Percentiles rank a stretch among this genome's conserved stretches.
phyloP scores from a whole-genome alignment of 2,329 filamentous ascomycete genomes.

The Cercospora canescens region DNA sequence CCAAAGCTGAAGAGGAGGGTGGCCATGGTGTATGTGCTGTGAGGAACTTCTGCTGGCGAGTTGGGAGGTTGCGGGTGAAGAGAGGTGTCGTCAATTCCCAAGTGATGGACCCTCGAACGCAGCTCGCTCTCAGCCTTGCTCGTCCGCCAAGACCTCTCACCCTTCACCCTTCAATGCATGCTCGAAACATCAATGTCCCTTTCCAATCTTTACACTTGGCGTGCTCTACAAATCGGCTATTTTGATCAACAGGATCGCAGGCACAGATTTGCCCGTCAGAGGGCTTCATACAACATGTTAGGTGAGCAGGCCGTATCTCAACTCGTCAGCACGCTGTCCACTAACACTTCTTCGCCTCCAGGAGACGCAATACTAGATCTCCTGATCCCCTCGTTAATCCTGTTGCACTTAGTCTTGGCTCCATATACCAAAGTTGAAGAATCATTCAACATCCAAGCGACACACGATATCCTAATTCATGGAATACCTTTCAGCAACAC shows the following conservation, averaged over 20 bases:
- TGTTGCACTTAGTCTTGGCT: constrained; percentile 47
- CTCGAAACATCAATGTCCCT: constrained; percentile 23
- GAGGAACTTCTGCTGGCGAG: constrained; percentile 2
- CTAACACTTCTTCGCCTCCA: constrained; percentile 5
- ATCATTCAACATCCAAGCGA: constrained; percentile 94
- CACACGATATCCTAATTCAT: constrained; percentile 83
- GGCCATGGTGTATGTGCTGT: constrained; percentile 23
- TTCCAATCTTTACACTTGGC: constrained; percentile 21
- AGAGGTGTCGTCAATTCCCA: constrained; percentile 9
- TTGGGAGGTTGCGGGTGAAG: background rate
- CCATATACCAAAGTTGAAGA: constrained; percentile 98
- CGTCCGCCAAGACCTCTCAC: constrained; percentile 2
- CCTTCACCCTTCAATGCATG: background rate
- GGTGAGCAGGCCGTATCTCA: background rate
- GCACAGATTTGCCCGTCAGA: background rate
- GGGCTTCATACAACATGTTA: background rate
- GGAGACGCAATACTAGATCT: constrained; percentile 53
- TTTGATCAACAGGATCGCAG: constrained; percentile 6
- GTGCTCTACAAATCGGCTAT: constrained; percentile 25
- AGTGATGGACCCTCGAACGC: background rate
- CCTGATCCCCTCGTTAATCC: constrained; percentile 56
- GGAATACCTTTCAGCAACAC: constrained; percentile 60
- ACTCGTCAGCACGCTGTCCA: background rate
- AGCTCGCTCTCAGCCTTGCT: background rate
- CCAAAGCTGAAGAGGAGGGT: constrained; percentile 66